Percentiles rank a stretch among this genome's conserved stretches.
phyloP scores from a whole-genome alignment of 208 protist genomes.

The Trypanosoma congolense region DNA sequence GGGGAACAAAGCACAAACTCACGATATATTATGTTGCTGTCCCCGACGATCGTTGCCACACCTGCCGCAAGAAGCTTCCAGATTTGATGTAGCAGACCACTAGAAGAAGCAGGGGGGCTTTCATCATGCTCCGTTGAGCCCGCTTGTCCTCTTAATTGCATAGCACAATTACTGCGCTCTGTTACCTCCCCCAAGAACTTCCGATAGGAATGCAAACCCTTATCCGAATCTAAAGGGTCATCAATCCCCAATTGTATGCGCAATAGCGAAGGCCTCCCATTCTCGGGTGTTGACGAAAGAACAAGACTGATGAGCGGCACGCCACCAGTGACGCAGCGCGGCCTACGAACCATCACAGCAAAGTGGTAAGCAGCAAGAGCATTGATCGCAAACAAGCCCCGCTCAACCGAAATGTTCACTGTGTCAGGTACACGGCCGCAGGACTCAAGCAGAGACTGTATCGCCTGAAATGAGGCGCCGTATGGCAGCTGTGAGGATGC shows the following conservation, averaged over 20 bases:
- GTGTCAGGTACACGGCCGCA: background rate
- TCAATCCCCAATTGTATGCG: background rate
- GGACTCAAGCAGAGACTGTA: background rate
- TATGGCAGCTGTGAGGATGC: background rate
- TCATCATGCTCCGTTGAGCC: background rate
- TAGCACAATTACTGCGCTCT: background rate
- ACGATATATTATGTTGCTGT: background rate
- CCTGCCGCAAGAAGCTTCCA: conserved; percentile 9
- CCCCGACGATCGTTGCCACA: background rate
- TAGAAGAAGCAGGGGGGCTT: background rate
- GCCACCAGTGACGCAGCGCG: background rate
- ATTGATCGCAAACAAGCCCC: conserved; percentile 23
- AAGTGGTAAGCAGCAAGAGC: conserved; percentile 5
- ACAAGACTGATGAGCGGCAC: conserved; percentile 15
- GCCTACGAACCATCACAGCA: background rate
- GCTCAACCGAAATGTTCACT: conserved; percentile 13
- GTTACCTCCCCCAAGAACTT: background rate
- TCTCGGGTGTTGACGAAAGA: background rate
- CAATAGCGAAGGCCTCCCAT: background rate
- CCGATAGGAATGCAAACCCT: background rate
- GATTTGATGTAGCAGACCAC: conserved; percentile 9
- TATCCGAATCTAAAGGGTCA: background rate
- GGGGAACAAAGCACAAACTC: conserved; percentile 14
- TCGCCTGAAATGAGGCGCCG: conserved; percentile 3
- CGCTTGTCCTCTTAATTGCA: background rate